Conservation (phyloP, 495 filamentous ascomycete genomes). For the Glarea lozoyensis region DNA sequence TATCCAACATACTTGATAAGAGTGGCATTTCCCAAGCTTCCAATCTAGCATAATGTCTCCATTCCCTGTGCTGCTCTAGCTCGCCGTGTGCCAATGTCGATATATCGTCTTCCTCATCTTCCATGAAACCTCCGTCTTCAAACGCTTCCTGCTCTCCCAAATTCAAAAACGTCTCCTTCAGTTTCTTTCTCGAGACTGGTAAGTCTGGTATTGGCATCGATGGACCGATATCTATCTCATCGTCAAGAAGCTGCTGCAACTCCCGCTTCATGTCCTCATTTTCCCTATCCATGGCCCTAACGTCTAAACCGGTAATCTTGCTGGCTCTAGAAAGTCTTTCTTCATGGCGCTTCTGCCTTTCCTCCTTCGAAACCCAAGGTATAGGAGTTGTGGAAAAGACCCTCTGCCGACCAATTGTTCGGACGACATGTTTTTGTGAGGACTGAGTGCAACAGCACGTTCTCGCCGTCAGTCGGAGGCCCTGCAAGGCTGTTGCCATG, state of each 20-base stretch:
- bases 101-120: slow-evolving; percentile 70
- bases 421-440: slow-evolving; percentile 17
- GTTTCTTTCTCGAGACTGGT: slow-evolving; percentile 26
- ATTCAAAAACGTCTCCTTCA: slow-evolving; percentile 37
- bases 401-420: slow-evolving; percentile 23
- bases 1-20: slow-evolving; percentile 58
- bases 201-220: not conserved
- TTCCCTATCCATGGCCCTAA: not conserved
- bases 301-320: not conserved
- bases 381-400: slow-evolving; percentile 30
- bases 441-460: slow-evolving; percentile 25
- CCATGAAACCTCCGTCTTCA: slow-evolving; percentile 42
- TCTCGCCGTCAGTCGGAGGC: slow-evolving; percentile 37
- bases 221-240: slow-evolving; percentile 3
- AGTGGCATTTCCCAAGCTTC: slow-evolving; percentile 95
- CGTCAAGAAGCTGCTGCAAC: slow-evolving; percentile 1
- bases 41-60: slow-evolving; percentile 78
- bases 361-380: slow-evolving; percentile 15
- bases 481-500: slow-evolving; percentile 41
- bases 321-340: not conserved
- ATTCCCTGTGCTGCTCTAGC: slow-evolving; percentile 81
- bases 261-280: not conserved
- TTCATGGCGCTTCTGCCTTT: not conserved
- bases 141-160: slow-evolving; percentile 26
- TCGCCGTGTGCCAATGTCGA: slow-evolving; percentile 71